Evolutionary conservation across 2,329 filamentous ascomycete species (phyloP).

Genomic region (Talaromyces sp.): DNA sequence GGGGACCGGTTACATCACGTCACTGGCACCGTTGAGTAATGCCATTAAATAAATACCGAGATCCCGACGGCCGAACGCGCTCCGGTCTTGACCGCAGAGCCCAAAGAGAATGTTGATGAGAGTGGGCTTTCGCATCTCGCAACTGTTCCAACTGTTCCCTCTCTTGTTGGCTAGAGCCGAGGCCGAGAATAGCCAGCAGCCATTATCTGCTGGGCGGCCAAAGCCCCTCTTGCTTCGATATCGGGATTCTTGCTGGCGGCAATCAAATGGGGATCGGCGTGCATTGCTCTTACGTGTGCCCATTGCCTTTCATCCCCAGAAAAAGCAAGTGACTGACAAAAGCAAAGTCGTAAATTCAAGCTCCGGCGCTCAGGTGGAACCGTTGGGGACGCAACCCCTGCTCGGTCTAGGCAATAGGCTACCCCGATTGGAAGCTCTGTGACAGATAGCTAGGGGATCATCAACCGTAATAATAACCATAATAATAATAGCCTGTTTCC

Average conservation of each 20-base stretch:
- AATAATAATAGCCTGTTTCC: background rate
- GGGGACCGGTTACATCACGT: background rate
- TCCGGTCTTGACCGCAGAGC: background rate
- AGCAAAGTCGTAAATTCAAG: background rate
- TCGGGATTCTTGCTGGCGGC: background rate
- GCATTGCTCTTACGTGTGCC: background rate
- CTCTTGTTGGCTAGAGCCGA: background rate
- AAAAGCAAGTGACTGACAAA: conserved; percentile 1
- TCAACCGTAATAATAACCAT: background rate
- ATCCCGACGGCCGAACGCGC: background rate
- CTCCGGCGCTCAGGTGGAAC: background rate
- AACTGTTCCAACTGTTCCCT: too few relatives aligned
- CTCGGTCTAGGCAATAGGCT: background rate
- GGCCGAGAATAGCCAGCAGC: background rate
- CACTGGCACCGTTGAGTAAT: background rate
- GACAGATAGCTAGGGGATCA: background rate
- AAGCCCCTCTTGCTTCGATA: background rate
- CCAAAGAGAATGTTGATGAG: background rate
- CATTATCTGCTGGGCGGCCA: background rate
- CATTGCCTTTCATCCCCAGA: background rate
- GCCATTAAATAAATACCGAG: background rate
- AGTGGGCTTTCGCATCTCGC: background rate
- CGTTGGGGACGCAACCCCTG: too few relatives aligned
- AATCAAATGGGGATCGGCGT: background rate
- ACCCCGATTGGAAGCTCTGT: background rate